Evolutionary conservation across 148 eudicot species (phyloP), one percentile per base, ranked within the genome.

Genomic region (Rhododendron simsii): DNA sequence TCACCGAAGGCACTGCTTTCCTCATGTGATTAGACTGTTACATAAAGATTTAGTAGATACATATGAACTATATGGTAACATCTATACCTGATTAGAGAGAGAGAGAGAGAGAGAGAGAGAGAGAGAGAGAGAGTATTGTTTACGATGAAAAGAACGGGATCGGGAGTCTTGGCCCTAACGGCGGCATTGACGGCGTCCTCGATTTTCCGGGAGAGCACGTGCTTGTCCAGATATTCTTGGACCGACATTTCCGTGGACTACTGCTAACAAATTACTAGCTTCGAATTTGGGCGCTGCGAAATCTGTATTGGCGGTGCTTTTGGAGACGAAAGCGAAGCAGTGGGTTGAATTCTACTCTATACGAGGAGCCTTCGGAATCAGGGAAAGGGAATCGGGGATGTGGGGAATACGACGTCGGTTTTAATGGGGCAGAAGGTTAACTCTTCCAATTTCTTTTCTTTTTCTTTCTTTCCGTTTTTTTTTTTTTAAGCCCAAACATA

Each of bases 171-270:
- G 63, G 98, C 94, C 89, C 99, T 92, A 90, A 97, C 99, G 84
- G 99, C 98, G 80, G 98, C 99, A 91, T 97, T 95, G 61, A 97
- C 98, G 84, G 99, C 98, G 81, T 97, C 99, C 86, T 97, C 99
- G 65, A 97, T 97, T 89, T 93, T 97, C 82, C 98, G 96, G 75
- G 98, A 94, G 55, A 97, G 95, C 92, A 91, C 35, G 88, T 95
- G 96, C 90, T 96, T 96, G 86, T 95, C 99, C 75, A 96, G 83
- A 91, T 95, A 96, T 75, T 96, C 98, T 85, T 94, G 98, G 73
- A 96, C 99, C 85, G 98, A 93, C 99, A 96, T 96, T 87, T 87
- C 85, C 45, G 2, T 5, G 11, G 1, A 55, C 39, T 0, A 53
- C n/a, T 45, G 20, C n/a, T 2, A 78, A 20, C 14, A 21, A 23